Conservation (phyloP, 1,284 basidiomycete genomes). For the Ustilago crameri region DNA sequence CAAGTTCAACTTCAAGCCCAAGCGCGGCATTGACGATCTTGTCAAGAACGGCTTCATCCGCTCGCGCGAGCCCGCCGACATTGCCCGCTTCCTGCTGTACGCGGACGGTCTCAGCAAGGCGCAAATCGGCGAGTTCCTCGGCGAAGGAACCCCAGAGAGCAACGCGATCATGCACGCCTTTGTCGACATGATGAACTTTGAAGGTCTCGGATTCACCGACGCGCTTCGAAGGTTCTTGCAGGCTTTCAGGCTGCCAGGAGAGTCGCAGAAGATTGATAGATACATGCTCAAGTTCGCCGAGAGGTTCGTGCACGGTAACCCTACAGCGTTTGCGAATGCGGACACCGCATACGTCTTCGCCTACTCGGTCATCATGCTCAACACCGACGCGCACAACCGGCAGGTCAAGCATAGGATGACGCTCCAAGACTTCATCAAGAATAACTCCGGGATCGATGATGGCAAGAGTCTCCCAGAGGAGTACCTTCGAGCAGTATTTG, state of each 20-base stretch:
- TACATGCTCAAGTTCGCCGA: constrained; percentile 69
- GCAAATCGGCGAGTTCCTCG: constrained; percentile 97
- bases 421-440: constrained; percentile 66
- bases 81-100: constrained; percentile 86
- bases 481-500: constrained; percentile 60
- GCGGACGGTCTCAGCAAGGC: constrained; percentile 95
- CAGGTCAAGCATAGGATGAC: constrained; percentile 68
- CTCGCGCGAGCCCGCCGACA: constrained; percentile 78
- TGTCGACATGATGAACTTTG: constrained; percentile 68
- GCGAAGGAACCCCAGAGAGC: constrained; percentile 70
- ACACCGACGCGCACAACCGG: constrained; percentile 67
- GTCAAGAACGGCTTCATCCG: constrained; percentile 89
- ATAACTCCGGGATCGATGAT: constrained; percentile 68
- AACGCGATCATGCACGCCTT: constrained; percentile 68
- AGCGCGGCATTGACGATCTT: constrained; percentile 87
- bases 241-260: constrained; percentile 66
- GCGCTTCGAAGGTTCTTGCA: constrained; percentile 66
- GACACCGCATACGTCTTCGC: constrained; percentile 68
- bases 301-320: constrained; percentile 65
- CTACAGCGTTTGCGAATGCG: constrained; percentile 65
- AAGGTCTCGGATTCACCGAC: constrained; percentile 60
- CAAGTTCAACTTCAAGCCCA: constrained; percentile 97
- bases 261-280: constrained; percentile 68
- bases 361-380: constrained; percentile 68
- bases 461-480: constrained; percentile 64